Percentiles rank a stretch among this genome's conserved stretches.
Conservation (phyloP, 495 filamentous ascomycete species). For the Podospora pseudocomata region DNA sequence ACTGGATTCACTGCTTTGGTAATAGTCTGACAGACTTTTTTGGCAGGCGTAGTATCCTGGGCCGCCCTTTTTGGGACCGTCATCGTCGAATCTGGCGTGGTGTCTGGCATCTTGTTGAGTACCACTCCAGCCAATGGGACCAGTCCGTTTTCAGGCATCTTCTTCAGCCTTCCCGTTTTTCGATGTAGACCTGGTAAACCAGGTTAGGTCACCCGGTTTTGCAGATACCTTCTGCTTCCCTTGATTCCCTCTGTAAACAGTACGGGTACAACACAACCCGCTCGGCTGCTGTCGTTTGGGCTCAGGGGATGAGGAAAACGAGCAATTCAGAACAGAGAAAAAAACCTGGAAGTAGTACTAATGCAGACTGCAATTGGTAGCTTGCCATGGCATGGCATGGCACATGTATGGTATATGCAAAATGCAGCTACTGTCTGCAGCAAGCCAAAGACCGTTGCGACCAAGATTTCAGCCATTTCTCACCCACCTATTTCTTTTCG, state of each 20-base stretch:
- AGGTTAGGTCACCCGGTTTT: background rate
- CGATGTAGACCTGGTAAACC: background rate
- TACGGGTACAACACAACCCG: background rate
- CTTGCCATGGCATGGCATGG: background rate
- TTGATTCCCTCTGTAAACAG: background rate
- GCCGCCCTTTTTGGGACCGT: background rate
- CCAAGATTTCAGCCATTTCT: conserved; percentile 10
- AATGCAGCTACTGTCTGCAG: background rate
- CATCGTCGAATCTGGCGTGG: background rate
- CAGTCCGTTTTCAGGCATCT: background rate
- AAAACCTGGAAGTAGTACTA: background rate
- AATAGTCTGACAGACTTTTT: background rate
- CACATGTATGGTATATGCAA: background rate
- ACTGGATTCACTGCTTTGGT: too few relatives aligned
- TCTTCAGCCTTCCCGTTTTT: background rate
- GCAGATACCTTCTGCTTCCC: background rate
- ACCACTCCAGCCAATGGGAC: background rate
- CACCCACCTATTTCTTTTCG: conserved; percentile 18
- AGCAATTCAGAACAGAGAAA: background rate
- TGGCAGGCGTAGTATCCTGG: background rate
- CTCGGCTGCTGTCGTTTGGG: background rate
- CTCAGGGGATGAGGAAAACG: background rate
- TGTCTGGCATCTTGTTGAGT: background rate
- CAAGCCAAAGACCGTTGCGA: conserved; percentile 7
- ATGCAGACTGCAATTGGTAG: background rate